Evolutionary conservation across 345 rosid species (phyloP).

Genomic region (Turnera subulata): DNA sequence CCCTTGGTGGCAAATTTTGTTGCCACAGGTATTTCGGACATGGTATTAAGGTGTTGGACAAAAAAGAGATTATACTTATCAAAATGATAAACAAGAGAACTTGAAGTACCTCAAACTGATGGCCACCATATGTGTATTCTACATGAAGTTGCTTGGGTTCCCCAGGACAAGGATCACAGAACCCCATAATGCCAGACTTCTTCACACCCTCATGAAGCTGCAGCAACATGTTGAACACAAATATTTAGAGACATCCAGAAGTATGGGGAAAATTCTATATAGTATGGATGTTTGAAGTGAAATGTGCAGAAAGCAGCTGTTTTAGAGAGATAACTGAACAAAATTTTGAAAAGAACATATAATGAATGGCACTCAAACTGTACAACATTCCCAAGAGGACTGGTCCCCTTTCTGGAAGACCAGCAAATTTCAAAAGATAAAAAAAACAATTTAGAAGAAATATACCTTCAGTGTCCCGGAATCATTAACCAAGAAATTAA

Average conservation of each 20-base stretch:
- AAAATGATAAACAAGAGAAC: background rate
- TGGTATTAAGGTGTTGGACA: too few species aligned
- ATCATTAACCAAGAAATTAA: constrained; percentile 83
- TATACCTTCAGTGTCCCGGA: constrained; percentile 76
- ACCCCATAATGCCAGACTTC: constrained; percentile 97
- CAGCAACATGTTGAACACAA: constrained; percentile 9
- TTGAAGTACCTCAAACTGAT: constrained; percentile 40
- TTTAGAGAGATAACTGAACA: too few species aligned
- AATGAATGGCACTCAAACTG: too few species aligned
- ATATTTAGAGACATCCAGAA: background rate
- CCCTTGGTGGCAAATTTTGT: too few species aligned
- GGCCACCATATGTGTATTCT: constrained; percentile 56
- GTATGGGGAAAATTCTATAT: background rate
- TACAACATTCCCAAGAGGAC: too few species aligned
- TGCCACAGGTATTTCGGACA: too few species aligned
- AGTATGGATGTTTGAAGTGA: too few species aligned
- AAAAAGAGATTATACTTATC: background rate
- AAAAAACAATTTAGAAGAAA: constrained; percentile 5
- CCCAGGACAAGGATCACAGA: constrained; percentile 91
- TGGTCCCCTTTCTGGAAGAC: too few species aligned
- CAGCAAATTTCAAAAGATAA: too few species aligned
- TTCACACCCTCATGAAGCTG: constrained; percentile 93
- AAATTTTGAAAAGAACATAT: too few species aligned
- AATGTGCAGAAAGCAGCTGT: too few species aligned
- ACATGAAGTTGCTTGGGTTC: constrained; percentile 68